Conservation (phyloP, 202 grass and related monocot species). For the Carex sylvatica region DNA sequence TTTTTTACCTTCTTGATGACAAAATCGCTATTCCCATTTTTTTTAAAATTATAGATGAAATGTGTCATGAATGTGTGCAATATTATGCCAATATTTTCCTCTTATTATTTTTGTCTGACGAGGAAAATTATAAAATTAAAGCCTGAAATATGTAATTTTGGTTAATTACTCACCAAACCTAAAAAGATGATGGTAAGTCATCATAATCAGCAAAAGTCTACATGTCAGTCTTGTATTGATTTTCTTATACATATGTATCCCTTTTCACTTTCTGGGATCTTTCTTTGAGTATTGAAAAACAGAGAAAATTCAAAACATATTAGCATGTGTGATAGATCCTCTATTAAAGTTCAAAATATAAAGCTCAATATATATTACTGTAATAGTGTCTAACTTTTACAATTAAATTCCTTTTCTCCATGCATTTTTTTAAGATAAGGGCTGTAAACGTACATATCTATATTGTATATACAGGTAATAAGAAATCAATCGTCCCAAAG, state of each 20-base stretch:
- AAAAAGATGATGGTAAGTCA: too few relatives aligned
- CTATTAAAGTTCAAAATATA: neutral
- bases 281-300: neutral
- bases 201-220: too few relatives aligned
- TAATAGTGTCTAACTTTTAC: neutral
- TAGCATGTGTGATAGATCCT: neutral
- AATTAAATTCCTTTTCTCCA: neutral
- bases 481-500: neutral
- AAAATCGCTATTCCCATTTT: neutral
- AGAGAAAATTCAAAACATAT: neutral
- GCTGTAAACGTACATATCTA: neutral
- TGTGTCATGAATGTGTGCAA: too few relatives aligned
- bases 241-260: too few relatives aligned
- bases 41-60: too few relatives aligned
- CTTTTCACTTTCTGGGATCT: neutral
- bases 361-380: neutral
- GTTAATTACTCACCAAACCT: too few relatives aligned
- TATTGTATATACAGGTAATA: neutral
- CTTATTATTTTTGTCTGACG: too few relatives aligned
- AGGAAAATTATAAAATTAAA: too few relatives aligned
- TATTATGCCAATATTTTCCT: too few relatives aligned
- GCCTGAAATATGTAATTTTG: too few relatives aligned
- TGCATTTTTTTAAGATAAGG: too few relatives aligned
- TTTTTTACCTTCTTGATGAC: neutral
- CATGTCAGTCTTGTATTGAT: too few relatives aligned